A percentile compares a stretch with the other conserved stretches of the same genome.
phyloP scores from a whole-genome alignment of 768 basidiomycete species.

The Suillus weaverae region DNA sequence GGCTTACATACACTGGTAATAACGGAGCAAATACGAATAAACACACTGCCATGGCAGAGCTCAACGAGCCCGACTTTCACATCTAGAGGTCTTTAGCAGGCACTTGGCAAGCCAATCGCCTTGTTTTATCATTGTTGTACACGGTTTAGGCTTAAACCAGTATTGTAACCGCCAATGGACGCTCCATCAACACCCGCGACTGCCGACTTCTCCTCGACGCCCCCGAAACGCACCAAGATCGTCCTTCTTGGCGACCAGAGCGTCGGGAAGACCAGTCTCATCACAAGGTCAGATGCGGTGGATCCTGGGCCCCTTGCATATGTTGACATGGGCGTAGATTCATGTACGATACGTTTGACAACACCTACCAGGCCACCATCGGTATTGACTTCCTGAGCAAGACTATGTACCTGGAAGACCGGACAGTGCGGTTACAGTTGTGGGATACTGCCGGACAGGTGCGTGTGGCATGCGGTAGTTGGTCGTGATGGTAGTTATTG shows the following conservation, averaged over 20 bases:
- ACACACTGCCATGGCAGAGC: constrained; percentile 13
- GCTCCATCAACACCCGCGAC: constrained; percentile 65
- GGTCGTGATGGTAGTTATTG: neutral
- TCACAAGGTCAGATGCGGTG: constrained; percentile 72
- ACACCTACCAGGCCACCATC: constrained; percentile 97
- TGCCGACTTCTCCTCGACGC: constrained; percentile 83
- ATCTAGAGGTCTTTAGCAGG: constrained; percentile 6
- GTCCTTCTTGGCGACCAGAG: constrained; percentile 96
- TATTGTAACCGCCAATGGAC: constrained; percentile 38
- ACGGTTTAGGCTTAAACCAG: neutral
- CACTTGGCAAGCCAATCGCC: neutral
- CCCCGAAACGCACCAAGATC: constrained; percentile 94
- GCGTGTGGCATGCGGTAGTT: constrained; percentile 19
- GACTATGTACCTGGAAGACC: constrained; percentile 99
- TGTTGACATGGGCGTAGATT: constrained; percentile 49
- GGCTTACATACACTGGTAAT: neutral
- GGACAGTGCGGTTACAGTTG: constrained; percentile 94
- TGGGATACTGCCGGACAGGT: constrained; percentile 99
- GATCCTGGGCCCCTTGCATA: neutral
- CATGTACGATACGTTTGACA: constrained; percentile 99
- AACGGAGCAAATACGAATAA: constrained; percentile 26
- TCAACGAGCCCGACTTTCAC: neutral
- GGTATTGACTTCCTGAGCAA: constrained; percentile 99
- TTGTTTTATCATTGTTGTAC: neutral
- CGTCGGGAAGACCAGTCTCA: constrained; percentile 98